A percentile compares a stretch with the other conserved stretches of the same genome.
These are phyloP conservation scores for Russula sp. DNA, from an alignment of 768 basidiomycete genomes.

Conservation along the genomic window DNA sequence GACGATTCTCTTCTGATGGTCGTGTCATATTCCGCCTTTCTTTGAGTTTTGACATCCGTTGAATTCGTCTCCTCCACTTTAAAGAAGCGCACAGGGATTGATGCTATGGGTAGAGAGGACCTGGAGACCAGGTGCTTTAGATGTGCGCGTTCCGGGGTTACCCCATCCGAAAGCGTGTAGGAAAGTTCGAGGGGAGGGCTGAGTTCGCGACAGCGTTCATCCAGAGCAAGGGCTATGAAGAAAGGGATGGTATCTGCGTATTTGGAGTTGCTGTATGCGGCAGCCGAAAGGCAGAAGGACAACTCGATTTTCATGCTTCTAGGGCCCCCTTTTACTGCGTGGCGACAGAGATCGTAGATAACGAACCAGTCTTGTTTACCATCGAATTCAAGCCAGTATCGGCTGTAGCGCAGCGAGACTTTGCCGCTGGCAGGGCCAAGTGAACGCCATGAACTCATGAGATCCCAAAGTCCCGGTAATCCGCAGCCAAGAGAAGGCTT, in stretches of 20 bases:
- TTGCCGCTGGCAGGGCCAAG: neutral
- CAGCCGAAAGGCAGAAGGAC: conserved; percentile 18
- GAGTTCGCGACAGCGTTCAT: conserved; percentile 1
- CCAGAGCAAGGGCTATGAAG: neutral
- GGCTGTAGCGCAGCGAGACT: conserved; percentile 11
- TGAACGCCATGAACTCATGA: neutral
- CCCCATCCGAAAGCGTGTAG: conserved; percentile 11
- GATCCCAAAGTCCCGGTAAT: neutral
- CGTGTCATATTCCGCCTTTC: neutral
- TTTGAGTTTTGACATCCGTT: neutral
- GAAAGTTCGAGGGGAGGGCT: neutral
- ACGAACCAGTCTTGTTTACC: conserved; percentile 11
- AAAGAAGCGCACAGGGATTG: neutral
- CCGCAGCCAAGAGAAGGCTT: neutral
- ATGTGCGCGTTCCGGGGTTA: neutral
- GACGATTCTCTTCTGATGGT: neutral
- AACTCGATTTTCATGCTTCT: conserved; percentile 1
- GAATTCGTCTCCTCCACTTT: neutral
- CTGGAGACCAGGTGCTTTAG: neutral
- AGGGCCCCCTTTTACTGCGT: neutral
- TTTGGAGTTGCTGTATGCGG: conserved; percentile 11
- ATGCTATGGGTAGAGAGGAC: neutral
- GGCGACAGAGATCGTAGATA: conserved; percentile 16
- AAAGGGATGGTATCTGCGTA: neutral
- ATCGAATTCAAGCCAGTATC: conserved; percentile 20